Conservation (phyloP, 2,329 filamentous ascomycete genomes). For the Calonectria pteridis region DNA sequence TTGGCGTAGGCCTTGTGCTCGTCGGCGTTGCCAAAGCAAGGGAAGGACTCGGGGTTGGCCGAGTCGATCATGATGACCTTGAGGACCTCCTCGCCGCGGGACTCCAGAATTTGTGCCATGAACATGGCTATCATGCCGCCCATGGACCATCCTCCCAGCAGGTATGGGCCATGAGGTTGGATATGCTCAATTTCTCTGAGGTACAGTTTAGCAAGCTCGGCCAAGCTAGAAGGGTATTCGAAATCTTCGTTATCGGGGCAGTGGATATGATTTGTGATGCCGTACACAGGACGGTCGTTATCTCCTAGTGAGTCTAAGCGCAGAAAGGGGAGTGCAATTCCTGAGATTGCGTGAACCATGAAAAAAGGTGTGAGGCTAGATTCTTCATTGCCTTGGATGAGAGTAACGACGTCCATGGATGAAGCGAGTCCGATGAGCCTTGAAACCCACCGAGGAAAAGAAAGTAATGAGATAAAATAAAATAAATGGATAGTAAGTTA, state of each 20-base stretch:
- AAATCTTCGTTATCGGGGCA: slow-evolving; percentile 31
- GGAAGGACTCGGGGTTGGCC: slow-evolving; percentile 40
- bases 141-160: slow-evolving; percentile 43
- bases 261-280: slow-evolving; percentile 39
- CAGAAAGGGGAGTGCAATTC: slow-evolving; percentile 38
- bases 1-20: slow-evolving; percentile 31
- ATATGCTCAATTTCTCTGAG: slow-evolving; percentile 31
- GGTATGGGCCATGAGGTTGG: slow-evolving; percentile 40
- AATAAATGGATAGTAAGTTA: not conserved
- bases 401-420: slow-evolving; percentile 39
- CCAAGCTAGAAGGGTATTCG: slow-evolving; percentile 34
- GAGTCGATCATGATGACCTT: slow-evolving; percentile 45
- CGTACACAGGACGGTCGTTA: slow-evolving; percentile 37
- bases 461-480: not conserved
- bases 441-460: slow-evolving; percentile 17
- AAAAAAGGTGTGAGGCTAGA: slow-evolving; percentile 37
- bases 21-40: slow-evolving; percentile 24
- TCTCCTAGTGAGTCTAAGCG: slow-evolving; percentile 36
- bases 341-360: slow-evolving; percentile 40
- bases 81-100: slow-evolving; percentile 30
- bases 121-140: slow-evolving; percentile 43
- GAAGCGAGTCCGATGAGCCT: not conserved
- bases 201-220: slow-evolving; percentile 36
- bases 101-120: slow-evolving; percentile 38
- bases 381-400: slow-evolving; percentile 36